These are phyloP conservation scores for Dendrocalamus latiflorus DNA, from an alignment of 202 grass and related monocot genomes.

Conservation along the genomic window DNA sequence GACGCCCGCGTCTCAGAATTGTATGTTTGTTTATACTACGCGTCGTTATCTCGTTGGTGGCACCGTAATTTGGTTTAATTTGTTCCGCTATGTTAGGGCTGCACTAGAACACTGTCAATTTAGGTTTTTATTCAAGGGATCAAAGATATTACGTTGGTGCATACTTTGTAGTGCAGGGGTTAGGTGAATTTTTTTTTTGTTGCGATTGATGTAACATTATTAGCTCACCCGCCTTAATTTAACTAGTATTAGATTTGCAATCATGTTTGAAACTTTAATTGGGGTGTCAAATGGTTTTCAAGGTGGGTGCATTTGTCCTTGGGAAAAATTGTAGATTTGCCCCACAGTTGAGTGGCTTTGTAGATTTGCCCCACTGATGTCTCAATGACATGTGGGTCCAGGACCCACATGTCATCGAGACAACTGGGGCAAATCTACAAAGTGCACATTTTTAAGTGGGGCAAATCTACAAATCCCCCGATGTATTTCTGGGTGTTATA, in stretches of 20 bases:
- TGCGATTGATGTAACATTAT: neutral
- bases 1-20: neutral
- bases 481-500: conserved; percentile 16
- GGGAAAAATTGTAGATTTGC: no score
- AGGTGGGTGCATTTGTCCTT: no score
- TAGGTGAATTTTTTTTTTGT: neutral
- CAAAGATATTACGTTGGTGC: neutral
- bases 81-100: neutral
- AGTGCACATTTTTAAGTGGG: no score
- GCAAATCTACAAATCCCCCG: no score
- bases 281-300: no score
- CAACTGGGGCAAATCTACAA: no score
- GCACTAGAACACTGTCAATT: neutral
- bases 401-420: neutral
- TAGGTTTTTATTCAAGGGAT: neutral
- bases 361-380: no score
- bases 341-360: no score
- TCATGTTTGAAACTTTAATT: neutral
- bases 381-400: no score
- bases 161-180: neutral
- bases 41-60: neutral
- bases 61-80: neutral
- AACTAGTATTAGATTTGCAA: neutral
- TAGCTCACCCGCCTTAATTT: neutral
- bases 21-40: neutral